A percentile compares a stretch with the other conserved stretches of the same genome.
Evolutionary conservation across 345 rosid genomes (phyloP).

Genomic region (Erodium maritimum): DNA sequence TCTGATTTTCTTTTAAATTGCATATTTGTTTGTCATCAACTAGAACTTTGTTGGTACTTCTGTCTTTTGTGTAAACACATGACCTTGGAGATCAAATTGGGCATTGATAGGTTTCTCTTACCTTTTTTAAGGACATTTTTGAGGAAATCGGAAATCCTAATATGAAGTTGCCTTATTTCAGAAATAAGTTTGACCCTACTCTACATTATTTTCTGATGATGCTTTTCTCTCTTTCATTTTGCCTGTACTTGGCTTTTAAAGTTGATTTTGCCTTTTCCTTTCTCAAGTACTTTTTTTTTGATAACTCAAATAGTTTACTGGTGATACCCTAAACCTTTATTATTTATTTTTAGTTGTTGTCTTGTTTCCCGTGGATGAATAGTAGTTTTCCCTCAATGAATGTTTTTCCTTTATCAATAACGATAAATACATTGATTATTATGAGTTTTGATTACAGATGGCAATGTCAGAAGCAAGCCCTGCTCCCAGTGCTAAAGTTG

Average conservation of each 20-base stretch:
- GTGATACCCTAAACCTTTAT: no score
- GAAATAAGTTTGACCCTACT: no score
- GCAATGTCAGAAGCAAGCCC: conserved; percentile 43
- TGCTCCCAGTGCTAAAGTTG: conserved; percentile 34
- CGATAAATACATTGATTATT: not conserved
- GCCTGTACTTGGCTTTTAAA: no score
- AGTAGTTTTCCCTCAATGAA: not conserved
- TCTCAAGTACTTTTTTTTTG: no score
- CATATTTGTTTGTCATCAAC: not conserved
- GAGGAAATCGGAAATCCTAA: no score
- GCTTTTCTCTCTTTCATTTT: no score
- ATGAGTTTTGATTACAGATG: conserved; percentile 13
- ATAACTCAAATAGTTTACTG: not conserved
- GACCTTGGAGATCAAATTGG: not conserved
- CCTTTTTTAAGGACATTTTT: not conserved
- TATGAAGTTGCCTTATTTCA: no score
- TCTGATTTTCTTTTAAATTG: not conserved
- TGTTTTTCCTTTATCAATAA: not conserved
- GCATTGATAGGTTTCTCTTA: not conserved
- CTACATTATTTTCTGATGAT: no score
- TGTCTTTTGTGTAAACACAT: not conserved
- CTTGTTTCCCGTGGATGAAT: not conserved
- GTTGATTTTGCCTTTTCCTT: no score
- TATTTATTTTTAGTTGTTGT: not conserved
- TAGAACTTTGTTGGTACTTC: not conserved